Percentiles rank a stretch among this genome's conserved stretches.
Conservation (phyloP, 371 early-diverging fungal species). For the Phascolomyces articulosus region DNA sequence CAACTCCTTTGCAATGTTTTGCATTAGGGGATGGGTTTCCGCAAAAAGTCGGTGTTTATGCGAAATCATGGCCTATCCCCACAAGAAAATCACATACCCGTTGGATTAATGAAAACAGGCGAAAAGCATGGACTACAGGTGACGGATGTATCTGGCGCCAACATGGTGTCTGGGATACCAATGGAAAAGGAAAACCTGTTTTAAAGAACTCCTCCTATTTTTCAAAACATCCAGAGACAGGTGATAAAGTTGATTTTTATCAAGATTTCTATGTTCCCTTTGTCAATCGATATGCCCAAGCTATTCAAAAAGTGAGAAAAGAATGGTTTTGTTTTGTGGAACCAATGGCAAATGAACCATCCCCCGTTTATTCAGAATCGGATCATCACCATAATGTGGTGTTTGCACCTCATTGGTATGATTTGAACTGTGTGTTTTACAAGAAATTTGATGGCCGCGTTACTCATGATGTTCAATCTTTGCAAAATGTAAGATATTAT, state of each 20-base stretch:
- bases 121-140: conserved; percentile 65
- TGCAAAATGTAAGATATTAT: conserved; percentile 66
- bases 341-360: conserved; percentile 76
- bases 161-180: conserved; percentile 78
- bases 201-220: conserved; percentile 67
- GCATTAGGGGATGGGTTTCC: conserved; percentile 69
- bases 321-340: conserved; percentile 72
- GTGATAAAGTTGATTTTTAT: conserved; percentile 58
- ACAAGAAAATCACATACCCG: conserved; percentile 59
- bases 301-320: conserved; percentile 59
- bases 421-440: conserved; percentile 73
- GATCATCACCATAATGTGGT: conserved; percentile 66
- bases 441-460: conserved; percentile 74
- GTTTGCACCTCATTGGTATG: conserved; percentile 88
- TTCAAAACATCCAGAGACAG: conserved; percentile 62
- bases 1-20: conserved; percentile 74
- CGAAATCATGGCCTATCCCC: conserved; percentile 78
- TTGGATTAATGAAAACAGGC: conserved; percentile 55
- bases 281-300: conserved; percentile 59
- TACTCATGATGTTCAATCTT: conserved; percentile 78
- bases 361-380: conserved; percentile 60
- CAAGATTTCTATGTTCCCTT: conserved; percentile 73
- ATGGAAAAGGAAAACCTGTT: conserved; percentile 54
- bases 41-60: conserved; percentile 69
- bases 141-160: conserved; percentile 73